These are phyloP conservation scores for Phytopythium cucurbitacearum DNA, from an alignment of 352 stramenopile species.

Conservation along the genomic window DNA sequence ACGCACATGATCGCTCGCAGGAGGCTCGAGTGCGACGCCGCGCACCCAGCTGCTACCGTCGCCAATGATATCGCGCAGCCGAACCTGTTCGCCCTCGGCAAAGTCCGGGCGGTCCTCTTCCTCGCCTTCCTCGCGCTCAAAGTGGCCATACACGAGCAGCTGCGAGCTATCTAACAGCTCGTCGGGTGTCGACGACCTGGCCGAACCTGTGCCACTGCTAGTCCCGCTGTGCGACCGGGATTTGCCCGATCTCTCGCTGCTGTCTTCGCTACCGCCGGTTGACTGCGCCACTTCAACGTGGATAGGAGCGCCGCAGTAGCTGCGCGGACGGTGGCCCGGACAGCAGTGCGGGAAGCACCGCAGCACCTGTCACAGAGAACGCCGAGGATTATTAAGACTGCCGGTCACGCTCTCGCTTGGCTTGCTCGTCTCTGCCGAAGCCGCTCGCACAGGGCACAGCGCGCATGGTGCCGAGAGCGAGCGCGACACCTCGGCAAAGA, in stretches of 20 bases:
- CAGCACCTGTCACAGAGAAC: conserved; percentile 25
- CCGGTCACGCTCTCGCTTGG: no score
- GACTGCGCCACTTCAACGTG: conserved; percentile 15
- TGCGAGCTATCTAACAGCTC: conserved; percentile 4
- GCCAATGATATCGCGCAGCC: conserved; percentile 7
- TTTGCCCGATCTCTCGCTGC: no score
- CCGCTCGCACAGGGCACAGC: no score
- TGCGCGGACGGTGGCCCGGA: conserved; percentile 32
- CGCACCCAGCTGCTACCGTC: conserved; percentile 17
- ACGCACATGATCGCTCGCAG: not conserved
- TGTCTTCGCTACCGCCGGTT: not conserved
- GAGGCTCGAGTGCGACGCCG: conserved; percentile 1
- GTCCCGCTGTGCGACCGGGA: no score
- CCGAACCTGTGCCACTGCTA: no score
- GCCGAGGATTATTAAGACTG: not conserved
- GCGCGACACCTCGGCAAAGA: no score
- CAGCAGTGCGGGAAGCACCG: conserved; percentile 63
- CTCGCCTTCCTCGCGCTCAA: conserved; percentile 24
- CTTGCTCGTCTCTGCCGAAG: no score
- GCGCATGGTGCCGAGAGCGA: no score
- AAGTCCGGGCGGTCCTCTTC: conserved; percentile 12
- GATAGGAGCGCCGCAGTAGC: conserved; percentile 45
- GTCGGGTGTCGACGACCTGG: not conserved
- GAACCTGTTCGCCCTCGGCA: conserved; percentile 14
- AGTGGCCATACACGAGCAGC: conserved; percentile 27